phyloP scores from a whole-genome alignment of 352 stramenopile genomes.

The Pythium aristosporum region DNA sequence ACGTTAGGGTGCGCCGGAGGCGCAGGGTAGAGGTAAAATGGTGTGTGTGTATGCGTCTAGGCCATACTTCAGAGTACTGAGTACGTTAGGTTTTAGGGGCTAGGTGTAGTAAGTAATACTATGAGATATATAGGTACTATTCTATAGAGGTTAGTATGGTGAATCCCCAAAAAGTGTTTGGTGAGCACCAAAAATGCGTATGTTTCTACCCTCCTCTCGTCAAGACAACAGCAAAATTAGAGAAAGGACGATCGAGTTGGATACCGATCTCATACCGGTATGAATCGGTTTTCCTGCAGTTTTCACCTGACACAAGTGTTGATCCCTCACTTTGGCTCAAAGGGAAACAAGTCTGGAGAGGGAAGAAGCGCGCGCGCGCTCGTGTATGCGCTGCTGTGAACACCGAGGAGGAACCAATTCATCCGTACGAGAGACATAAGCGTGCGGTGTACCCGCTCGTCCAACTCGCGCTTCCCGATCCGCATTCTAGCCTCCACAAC shows the following conservation, averaged over 20 bases:
- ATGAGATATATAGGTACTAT: too few species aligned
- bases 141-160: too few species aligned
- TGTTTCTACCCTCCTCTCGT: background rate
- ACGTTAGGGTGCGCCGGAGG: too few species aligned
- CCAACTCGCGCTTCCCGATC: background rate
- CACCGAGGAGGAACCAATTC: background rate
- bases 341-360: conserved; percentile 18
- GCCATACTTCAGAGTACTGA: too few species aligned
- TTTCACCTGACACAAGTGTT: conserved; percentile 7
- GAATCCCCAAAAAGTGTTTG: too few species aligned
- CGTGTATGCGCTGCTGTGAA: background rate
- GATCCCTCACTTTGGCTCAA: conserved; percentile 22
- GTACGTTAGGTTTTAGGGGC: too few species aligned
- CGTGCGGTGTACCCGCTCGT: background rate
- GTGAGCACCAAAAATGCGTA: too few species aligned
- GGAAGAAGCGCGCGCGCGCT: background rate
- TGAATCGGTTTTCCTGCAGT: background rate
- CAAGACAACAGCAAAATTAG: background rate
- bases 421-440: background rate
- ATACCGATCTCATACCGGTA: conserved; percentile 17
- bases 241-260: background rate
- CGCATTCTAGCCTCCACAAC: background rate
- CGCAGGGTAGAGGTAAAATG: too few species aligned
- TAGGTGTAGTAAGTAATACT: too few species aligned
- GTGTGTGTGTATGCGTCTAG: too few species aligned